A percentile compares a stretch with the other conserved stretches of the same genome.
phyloP scores from a whole-genome alignment of 768 basidiomycete genomes.

The Boletus edulis region DNA sequence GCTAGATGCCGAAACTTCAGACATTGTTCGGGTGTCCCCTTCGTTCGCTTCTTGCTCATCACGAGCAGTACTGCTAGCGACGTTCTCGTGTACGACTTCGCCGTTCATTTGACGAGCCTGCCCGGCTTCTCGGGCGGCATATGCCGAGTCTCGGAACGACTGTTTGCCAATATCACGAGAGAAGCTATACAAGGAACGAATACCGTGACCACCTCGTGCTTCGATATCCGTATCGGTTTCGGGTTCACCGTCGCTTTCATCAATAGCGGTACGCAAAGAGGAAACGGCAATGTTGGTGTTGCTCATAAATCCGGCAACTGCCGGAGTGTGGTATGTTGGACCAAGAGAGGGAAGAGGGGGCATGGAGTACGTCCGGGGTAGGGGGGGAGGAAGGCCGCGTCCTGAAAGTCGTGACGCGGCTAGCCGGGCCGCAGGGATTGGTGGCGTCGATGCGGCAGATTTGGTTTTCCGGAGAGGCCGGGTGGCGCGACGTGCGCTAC shows the following conservation, averaged over 20 bases:
- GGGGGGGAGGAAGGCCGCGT: conserved; percentile 28
- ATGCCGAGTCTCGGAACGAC: conserved; percentile 22
- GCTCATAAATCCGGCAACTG: conserved; percentile 29
- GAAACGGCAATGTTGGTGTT: conserved; percentile 37
- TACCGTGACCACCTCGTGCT: conserved; percentile 23
- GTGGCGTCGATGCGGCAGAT: conserved; percentile 35
- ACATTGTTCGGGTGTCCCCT: conserved; percentile 11
- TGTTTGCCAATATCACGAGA: conserved; percentile 30
- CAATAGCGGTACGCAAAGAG: conserved; percentile 34
- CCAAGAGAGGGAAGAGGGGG: conserved; percentile 31
- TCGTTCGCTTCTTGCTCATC: conserved; percentile 9
- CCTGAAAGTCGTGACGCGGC: conserved; percentile 33
- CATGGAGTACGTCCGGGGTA: conserved; percentile 34
- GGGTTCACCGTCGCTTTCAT: conserved; percentile 33
- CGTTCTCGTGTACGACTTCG: conserved; percentile 17
- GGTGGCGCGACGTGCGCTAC: conserved; percentile 24
- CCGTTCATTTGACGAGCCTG: conserved; percentile 20
- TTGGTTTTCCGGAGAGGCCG: conserved; percentile 35
- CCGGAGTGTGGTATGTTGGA: conserved; percentile 27
- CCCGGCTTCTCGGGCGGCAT: conserved; percentile 23
- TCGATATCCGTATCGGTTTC: conserved; percentile 34
- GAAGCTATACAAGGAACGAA: conserved; percentile 34
- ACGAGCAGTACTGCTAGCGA: conserved; percentile 4
- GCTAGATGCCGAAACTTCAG: conserved; percentile 12
- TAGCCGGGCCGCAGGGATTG: conserved; percentile 32